phyloP scores from a whole-genome alignment of 2,329 filamentous ascomycete species.

The Curvularia hawaiiensis region DNA sequence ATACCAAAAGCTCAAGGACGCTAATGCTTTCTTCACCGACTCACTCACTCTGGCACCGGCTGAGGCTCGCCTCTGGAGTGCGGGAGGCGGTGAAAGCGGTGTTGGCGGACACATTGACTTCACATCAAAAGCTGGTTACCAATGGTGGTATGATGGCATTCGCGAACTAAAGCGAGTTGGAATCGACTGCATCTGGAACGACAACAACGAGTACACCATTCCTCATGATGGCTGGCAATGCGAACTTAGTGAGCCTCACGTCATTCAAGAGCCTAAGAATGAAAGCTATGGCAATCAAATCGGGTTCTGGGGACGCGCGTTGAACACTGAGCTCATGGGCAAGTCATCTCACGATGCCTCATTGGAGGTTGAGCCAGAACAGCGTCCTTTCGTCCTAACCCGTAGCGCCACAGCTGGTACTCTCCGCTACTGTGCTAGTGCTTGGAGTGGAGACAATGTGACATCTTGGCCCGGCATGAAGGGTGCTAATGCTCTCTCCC shows the following conservation, averaged over 20 bases:
- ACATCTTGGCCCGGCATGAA: conserved; percentile 77
- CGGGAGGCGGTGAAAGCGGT: conserved; percentile 71
- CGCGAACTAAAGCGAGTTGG: conserved; percentile 65
- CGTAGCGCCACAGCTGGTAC: conserved; percentile 73
- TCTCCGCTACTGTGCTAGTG: conserved; percentile 71
- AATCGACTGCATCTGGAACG: conserved; percentile 79
- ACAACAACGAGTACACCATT: conserved; percentile 77
- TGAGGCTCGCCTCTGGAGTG: conserved; percentile 71
- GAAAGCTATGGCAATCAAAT: conserved; percentile 55
- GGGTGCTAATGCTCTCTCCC: conserved; percentile 70
- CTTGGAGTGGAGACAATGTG: conserved; percentile 77
- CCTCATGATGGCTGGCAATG: conserved; percentile 69
- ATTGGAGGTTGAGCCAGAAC: conserved; percentile 61
- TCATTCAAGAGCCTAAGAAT: conserved; percentile 36
- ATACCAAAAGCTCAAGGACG: conserved; percentile 64
- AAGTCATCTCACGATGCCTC: conserved; percentile 73
- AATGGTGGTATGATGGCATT: conserved; percentile 75
- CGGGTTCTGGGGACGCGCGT: conserved; percentile 70
- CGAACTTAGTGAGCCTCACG: conserved; percentile 55
- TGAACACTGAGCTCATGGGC: conserved; percentile 74
- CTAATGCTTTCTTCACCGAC: conserved; percentile 68
- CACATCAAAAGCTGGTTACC: conserved; percentile 67
- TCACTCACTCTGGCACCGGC: conserved; percentile 55
- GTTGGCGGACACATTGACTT: conserved; percentile 77
- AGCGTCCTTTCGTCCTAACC: conserved; percentile 71